Evolutionary conservation across 495 filamentous ascomycete genomes (phyloP).

Genomic region (Clavariopsis aquatica): DNA sequence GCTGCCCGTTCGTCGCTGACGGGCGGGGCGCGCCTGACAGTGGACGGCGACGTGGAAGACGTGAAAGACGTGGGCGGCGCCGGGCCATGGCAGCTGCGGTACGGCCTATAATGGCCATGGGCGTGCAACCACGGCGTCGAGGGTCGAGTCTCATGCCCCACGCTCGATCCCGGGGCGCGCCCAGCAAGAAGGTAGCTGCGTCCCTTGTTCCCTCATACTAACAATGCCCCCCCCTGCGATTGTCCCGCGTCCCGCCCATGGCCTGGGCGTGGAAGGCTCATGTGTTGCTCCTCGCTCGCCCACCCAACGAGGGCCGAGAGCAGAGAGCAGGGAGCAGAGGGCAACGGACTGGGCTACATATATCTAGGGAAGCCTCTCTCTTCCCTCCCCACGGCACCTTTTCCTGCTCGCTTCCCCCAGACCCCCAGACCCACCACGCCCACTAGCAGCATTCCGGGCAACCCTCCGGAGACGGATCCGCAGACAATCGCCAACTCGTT

Average conservation of each 20-base stretch:
- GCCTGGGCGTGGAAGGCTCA: neutral
- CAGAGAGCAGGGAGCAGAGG: too few relatives aligned
- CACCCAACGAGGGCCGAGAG: neutral
- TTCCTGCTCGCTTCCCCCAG: neutral
- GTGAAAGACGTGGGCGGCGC: neutral
- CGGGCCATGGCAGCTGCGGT: neutral
- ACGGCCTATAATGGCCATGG: neutral
- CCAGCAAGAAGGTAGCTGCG: neutral
- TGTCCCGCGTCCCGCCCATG: neutral
- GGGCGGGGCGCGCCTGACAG: neutral
- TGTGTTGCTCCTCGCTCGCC: neutral
- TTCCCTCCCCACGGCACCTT: neutral
- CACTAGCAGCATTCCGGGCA: neutral
- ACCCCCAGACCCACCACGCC: neutral
- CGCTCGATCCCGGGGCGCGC: neutral
- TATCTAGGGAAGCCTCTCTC: neutral
- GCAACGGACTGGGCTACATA: too few relatives aligned
- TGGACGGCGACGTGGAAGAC: conserved; percentile 19
- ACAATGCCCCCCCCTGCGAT: neutral
- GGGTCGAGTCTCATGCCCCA: neutral
- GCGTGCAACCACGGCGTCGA: conserved; percentile 20
- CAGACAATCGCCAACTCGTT: neutral
- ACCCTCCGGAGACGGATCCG: too few relatives aligned
- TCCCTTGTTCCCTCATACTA: neutral
- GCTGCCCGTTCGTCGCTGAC: conserved; percentile 3